A percentile compares a stretch with the other conserved stretches of the same genome.
These are phyloP conservation scores for Blastobotrys persicus DNA, from an alignment of 1,139 yeast species.

Conservation along the genomic window DNA sequence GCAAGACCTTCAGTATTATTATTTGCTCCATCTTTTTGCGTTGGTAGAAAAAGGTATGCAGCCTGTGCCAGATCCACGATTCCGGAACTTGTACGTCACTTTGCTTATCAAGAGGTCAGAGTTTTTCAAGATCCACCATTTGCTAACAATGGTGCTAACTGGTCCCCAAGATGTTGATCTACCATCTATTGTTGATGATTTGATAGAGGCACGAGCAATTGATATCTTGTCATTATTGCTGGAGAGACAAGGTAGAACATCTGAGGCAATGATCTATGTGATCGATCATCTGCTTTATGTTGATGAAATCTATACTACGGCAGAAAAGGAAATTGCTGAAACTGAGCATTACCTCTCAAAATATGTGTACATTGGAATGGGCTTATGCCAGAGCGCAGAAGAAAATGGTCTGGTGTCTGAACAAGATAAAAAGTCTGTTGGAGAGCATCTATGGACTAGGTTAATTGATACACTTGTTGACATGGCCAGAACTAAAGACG, in stretches of 20 bases:
- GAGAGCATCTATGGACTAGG: slow-evolving; percentile 32
- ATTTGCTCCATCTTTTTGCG: slow-evolving; percentile 26
- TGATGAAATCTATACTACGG: slow-evolving; percentile 20
- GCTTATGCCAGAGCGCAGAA: slow-evolving; percentile 27
- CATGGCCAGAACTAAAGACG: slow-evolving; percentile 19
- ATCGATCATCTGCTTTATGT: slow-evolving; percentile 29
- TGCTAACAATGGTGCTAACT: slow-evolving; percentile 26
- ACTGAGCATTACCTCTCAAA: slow-evolving; percentile 20
- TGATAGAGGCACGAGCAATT: slow-evolving; percentile 30
- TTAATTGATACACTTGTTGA: slow-evolving; percentile 33
- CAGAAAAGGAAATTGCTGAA: slow-evolving; percentile 1
- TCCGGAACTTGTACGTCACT: slow-evolving; percentile 30
- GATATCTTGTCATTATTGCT: slow-evolving; percentile 34
- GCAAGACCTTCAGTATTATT: slow-evolving; percentile 26
- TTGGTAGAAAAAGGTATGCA: slow-evolving; percentile 20
- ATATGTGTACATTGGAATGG: slow-evolving; percentile 31
- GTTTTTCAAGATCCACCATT: slow-evolving; percentile 22
- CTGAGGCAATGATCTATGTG: slow-evolving; percentile 38
- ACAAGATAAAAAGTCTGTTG: slow-evolving; percentile 12
- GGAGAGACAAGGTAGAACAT: slow-evolving; percentile 27
- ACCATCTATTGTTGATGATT: slow-evolving; percentile 32
- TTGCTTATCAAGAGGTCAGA: slow-evolving; percentile 27
- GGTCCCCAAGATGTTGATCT: slow-evolving; percentile 33
- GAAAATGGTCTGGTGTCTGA: slow-evolving; percentile 12
- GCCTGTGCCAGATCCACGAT: slow-evolving; percentile 25